Conservation (phyloP, 495 filamentous ascomycete species). For the Venustampulla echinocandica region DNA sequence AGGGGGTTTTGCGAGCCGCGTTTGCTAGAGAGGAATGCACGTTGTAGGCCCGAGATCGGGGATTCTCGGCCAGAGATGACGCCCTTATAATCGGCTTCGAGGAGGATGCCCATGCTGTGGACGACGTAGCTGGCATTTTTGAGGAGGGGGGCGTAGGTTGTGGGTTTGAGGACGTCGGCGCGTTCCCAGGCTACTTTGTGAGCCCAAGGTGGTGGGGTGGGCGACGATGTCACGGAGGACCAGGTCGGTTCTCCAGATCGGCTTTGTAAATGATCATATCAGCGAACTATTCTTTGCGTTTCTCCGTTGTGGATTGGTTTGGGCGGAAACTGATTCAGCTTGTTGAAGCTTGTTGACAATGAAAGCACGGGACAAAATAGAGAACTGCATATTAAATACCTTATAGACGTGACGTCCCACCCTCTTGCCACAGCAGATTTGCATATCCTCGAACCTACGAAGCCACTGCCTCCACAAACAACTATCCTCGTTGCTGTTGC, state of each 20-base stretch:
- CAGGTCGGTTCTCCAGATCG: constrained; percentile 85
- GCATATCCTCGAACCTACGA: constrained; percentile 88
- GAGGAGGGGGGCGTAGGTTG: constrained; percentile 64
- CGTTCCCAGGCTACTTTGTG: constrained; percentile 74
- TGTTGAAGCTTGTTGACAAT: too few species aligned
- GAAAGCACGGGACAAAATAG: too few species aligned
- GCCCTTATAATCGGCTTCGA: constrained; percentile 96
- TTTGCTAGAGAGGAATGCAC: constrained; percentile 64
- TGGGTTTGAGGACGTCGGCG: constrained; percentile 76
- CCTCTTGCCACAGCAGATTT: constrained; percentile 72
- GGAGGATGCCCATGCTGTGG: constrained; percentile 89
- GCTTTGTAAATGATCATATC: constrained; percentile 33
- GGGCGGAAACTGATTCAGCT: too few species aligned
- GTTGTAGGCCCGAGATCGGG: constrained; percentile 60
- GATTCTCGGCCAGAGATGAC: constrained; percentile 76
- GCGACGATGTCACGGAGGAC: constrained; percentile 66
- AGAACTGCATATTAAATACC: constrained; percentile 37
- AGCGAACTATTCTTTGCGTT: too few species aligned
- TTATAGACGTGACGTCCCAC: constrained; percentile 85
- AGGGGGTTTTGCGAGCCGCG: constrained; percentile 60
- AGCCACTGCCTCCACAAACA: constrained; percentile 92
- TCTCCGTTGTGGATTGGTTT: too few species aligned
- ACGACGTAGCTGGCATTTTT: constrained; percentile 72
- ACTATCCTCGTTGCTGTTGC: constrained; percentile 60
- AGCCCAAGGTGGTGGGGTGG: constrained; percentile 69